phyloP scores from a whole-genome alignment of 2,329 filamentous ascomycete genomes.

The Cercospora zeae-maydis region DNA sequence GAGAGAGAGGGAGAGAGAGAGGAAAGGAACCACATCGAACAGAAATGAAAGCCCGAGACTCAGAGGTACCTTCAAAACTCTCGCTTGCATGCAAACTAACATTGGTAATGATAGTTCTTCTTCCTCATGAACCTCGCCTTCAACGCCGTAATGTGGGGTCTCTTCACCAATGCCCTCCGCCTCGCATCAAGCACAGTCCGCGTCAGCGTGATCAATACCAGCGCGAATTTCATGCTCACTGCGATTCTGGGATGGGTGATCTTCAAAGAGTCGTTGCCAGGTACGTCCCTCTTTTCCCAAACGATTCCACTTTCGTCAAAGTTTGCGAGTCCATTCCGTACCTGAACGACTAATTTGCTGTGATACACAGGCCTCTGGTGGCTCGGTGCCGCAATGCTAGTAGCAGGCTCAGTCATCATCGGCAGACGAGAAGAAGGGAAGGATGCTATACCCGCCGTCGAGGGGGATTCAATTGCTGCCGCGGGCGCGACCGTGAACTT shows the following conservation, averaged over 20 bases:
- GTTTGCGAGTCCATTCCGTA: too few species aligned
- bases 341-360: not conserved
- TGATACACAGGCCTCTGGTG: conserved; percentile 60
- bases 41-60: not conserved
- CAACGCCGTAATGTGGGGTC: conserved; percentile 78
- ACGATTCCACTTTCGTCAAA: too few species aligned
- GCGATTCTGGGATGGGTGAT: conserved; percentile 67
- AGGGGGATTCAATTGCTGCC: conserved; percentile 20
- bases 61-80: too few species aligned
- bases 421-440: conserved; percentile 62
- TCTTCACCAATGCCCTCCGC: conserved; percentile 76
- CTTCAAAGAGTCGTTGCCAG: conserved; percentile 68
- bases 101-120: conserved; percentile 54
- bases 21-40: not conserved
- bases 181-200: conserved; percentile 71
- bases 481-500: conserved; percentile 10
- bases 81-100: too few species aligned
- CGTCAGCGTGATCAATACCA: conserved; percentile 78
- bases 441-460: conserved; percentile 27
- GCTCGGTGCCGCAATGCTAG: conserved; percentile 66
- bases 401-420: conserved; percentile 74
- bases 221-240: conserved; percentile 75
- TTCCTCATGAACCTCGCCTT: conserved; percentile 71
- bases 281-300: conserved; percentile 18
- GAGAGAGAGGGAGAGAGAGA: too few species aligned